Conservation (phyloP, 2,329 filamentous ascomycete genomes). For the Sordariomycetes sp. region DNA sequence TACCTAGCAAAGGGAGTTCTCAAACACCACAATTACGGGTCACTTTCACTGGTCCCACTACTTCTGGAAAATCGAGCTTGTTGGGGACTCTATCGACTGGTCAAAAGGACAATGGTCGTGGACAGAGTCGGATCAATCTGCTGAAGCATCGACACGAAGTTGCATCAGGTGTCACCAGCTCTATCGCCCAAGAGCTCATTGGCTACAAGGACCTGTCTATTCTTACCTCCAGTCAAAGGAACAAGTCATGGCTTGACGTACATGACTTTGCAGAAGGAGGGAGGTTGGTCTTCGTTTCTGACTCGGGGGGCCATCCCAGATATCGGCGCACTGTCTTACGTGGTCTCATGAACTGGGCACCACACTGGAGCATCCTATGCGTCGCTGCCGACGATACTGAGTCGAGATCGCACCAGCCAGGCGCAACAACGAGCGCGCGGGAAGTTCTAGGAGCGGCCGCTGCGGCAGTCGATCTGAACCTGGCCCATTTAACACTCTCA, state of each 20-base stretch:
- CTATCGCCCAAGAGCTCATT: constrained; percentile 85
- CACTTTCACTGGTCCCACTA: constrained; percentile 81
- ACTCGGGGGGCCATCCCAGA: constrained; percentile 84
- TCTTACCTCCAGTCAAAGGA: constrained; percentile 77
- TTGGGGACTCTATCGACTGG: constrained; percentile 83
- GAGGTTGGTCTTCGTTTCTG: constrained; percentile 78
- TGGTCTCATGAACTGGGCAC: constrained; percentile 89
- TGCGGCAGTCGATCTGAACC: constrained; percentile 60
- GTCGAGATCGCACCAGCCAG: constrained; percentile 14
- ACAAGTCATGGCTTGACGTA: constrained; percentile 91
- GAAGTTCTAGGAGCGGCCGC: constrained; percentile 41
- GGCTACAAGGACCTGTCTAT: constrained; percentile 60
- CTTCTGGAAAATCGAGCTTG: constrained; percentile 85
- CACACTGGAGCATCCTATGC: constrained; percentile 87
- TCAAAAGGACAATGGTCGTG: constrained; percentile 81
- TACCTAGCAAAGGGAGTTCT: constrained; percentile 35
- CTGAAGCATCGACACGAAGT: constrained; percentile 93
- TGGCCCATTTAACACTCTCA: constrained; percentile 77
- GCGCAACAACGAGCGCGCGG: constrained; percentile 37
- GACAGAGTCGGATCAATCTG: constrained; percentile 79
- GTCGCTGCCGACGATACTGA: constrained; percentile 71
- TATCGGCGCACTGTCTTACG: constrained; percentile 84
- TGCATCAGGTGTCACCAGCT: constrained; percentile 84
- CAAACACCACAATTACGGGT: constrained; percentile 70
- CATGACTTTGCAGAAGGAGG: constrained; percentile 68